Evolutionary conservation across 2,329 filamentous ascomycete species (phyloP).

Genomic region (Sclerotinia subarctica): DNA sequence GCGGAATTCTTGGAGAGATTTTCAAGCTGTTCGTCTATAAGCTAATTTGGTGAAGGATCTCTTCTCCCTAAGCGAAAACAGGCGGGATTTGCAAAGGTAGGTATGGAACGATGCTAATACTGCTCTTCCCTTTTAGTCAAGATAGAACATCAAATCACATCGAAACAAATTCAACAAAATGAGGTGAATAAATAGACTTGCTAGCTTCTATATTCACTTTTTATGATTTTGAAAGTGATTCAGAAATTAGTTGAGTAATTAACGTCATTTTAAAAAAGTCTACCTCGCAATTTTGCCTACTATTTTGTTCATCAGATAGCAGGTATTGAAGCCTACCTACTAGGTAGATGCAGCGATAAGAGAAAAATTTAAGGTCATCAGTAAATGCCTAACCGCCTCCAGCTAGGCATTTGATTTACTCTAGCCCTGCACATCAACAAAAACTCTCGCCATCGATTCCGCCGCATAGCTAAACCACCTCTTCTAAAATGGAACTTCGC

Average conservation of each 20-base stretch:
- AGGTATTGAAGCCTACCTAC: background rate
- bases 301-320: background rate
- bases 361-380: conserved; percentile 11
- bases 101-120: too few species aligned
- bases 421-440: conserved; percentile 12
- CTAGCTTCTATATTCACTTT: background rate
- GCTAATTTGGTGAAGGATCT: conserved; percentile 5
- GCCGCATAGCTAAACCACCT: background rate
- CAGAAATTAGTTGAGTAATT: background rate
- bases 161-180: background rate
- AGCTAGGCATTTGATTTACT: conserved; percentile 3
- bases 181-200: background rate
- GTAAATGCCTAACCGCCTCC: conserved; percentile 2
- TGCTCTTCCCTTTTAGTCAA: background rate
- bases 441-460: conserved; percentile 8
- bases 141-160: background rate
- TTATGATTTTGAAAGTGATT: background rate
- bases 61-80: conserved; percentile 10
- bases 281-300: background rate
- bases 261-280: background rate
- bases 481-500: conserved; percentile 16
- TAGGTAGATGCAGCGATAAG: background rate
- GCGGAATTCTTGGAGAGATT: background rate
- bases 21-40: background rate
- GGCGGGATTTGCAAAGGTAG: background rate